These are phyloP conservation scores for Leccinum pachyderme DNA, from an alignment of 1,284 basidiomycete genomes.

Conservation along the genomic window DNA sequence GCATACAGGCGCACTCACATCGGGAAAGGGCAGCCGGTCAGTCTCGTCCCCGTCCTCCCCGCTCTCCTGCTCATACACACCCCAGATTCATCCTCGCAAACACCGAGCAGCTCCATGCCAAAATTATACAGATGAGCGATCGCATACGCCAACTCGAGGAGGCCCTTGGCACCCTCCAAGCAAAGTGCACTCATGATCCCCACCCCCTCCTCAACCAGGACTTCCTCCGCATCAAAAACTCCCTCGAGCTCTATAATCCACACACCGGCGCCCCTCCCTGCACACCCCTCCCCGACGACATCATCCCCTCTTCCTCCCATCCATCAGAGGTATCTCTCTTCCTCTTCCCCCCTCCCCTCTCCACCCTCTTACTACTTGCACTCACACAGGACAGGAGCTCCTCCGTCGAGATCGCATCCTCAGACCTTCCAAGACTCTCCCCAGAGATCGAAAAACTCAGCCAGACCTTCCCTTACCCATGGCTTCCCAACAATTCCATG, in stretches of 20 bases:
- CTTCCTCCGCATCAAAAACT: slow-evolving; percentile 59
- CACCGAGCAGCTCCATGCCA: slow-evolving; percentile 67
- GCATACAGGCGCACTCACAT: slow-evolving; percentile 62
- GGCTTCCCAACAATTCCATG: slow-evolving; percentile 51
- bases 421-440: slow-evolving; percentile 33
- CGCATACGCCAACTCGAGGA: slow-evolving; percentile 70
- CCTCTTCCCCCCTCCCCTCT: neutral
- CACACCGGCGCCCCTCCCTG: slow-evolving; percentile 23
- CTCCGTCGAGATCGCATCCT: slow-evolving; percentile 22
- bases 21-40: slow-evolving; percentile 69
- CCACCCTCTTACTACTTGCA: neutral
- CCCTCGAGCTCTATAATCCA: slow-evolving; percentile 57
- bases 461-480: slow-evolving; percentile 62
- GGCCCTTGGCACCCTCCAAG: slow-evolving; percentile 42
- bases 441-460: slow-evolving; percentile 59
- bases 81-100: slow-evolving; percentile 69
- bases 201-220: slow-evolving; percentile 62
- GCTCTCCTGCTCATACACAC: slow-evolving; percentile 6
- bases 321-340: slow-evolving; percentile 26
- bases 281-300: slow-evolving; percentile 8
- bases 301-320: slow-evolving; percentile 16
- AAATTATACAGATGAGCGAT: slow-evolving; percentile 67
- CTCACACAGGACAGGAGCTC: slow-evolving; percentile 24
- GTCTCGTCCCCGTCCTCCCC: neutral
- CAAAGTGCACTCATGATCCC: slow-evolving; percentile 34